Evolutionary conservation across 2,329 filamentous ascomycete species (phyloP), one percentile per base, ranked within the genome.

Genomic region (Gnomoniopsis sp.): DNA sequence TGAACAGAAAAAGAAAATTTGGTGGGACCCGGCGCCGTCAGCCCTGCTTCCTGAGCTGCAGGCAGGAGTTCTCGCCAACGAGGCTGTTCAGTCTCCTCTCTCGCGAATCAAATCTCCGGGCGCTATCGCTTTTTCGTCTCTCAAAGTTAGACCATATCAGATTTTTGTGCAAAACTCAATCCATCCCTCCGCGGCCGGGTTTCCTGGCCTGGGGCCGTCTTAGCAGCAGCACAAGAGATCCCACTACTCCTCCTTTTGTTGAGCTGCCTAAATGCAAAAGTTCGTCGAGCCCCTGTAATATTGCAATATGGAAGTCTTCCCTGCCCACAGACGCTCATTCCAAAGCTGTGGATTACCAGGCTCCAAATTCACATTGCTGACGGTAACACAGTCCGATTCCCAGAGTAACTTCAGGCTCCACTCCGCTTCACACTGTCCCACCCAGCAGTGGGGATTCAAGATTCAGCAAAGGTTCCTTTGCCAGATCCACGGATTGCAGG

Each of bases 401-500:
- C 49, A 52, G 58, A 38, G 55, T 60, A 34, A 50, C 58, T n/a
- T n/a, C 46, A 49, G 55, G 41, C 49, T 36, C 38, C 33, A 49
- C 55, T 23, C 49, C 11, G 15, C 49, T 41, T n/a, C 36, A 6
- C 36, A 41, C 7, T 12, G 48, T 46, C 36, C 58, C 58, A 49
- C 49, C 17, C 26, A 30, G 26, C 26, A 30, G 26, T 30, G 26
- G 26, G 26, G 4, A 4, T 30, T 4, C 26, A 49, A 15, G 19
- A 6, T 21, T 8, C 19, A 49, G 15, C 19, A 41, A 26, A 23
- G 21, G 21, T 12, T 8, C 22, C 38, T 21, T 21, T 17, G 19
- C 21, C 22, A 36, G 49, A 49, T n/a, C 52, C 44, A 53, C 38
- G 49, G 34, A 54, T 22, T 58, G 44, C 58, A 60, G 58, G 58